Percentiles rank a stretch among this genome's conserved stretches.
Evolutionary conservation across 495 filamentous ascomycete species (phyloP).

Genomic region (Hypoxylon trugodes): DNA sequence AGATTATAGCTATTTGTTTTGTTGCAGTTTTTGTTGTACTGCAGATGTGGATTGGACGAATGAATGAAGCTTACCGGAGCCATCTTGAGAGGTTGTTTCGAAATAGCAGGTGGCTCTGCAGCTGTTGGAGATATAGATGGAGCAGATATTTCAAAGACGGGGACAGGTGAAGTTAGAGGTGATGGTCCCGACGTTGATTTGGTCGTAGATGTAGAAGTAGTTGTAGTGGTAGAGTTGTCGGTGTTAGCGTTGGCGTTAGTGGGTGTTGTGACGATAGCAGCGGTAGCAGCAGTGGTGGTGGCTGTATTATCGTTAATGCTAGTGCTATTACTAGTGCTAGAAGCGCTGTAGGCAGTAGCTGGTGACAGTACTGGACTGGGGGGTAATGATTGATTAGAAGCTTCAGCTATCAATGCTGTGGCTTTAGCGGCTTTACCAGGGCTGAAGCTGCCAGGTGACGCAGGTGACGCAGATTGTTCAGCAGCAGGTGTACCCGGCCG

Average conservation of each 20-base stretch:
- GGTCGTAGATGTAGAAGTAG: slow-evolving; percentile 48
- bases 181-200: slow-evolving; percentile 38
- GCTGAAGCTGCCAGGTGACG: slow-evolving; percentile 30
- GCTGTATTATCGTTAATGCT: slow-evolving; percentile 33
- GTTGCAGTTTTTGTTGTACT: slow-evolving; percentile 12
- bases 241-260: too few relatives aligned
- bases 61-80: slow-evolving; percentile 61
- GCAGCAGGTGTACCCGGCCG: slow-evolving; percentile 42
- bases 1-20: slow-evolving; percentile 16
- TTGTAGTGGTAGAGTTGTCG: slow-evolving; percentile 50
- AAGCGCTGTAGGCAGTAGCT: slow-evolving; percentile 49
- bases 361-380: slow-evolving; percentile 56
- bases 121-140: slow-evolving; percentile 46
- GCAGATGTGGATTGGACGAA: slow-evolving; percentile 1
- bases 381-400: slow-evolving; percentile 63
- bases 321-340: slow-evolving; percentile 45
- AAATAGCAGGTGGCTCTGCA: slow-evolving; percentile 35
- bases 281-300: slow-evolving; percentile 23
- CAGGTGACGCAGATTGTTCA: slow-evolving; percentile 25
- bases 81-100: slow-evolving; percentile 62
- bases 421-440: slow-evolving; percentile 41
- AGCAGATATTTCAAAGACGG: slow-evolving; percentile 41
- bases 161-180: slow-evolving; percentile 44
- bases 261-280: slow-evolving; percentile 50
- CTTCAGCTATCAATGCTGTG: slow-evolving; percentile 47